These are phyloP conservation scores for Chamaenerion angustifolium DNA, from an alignment of 345 rosid species.

Conservation along the genomic window DNA sequence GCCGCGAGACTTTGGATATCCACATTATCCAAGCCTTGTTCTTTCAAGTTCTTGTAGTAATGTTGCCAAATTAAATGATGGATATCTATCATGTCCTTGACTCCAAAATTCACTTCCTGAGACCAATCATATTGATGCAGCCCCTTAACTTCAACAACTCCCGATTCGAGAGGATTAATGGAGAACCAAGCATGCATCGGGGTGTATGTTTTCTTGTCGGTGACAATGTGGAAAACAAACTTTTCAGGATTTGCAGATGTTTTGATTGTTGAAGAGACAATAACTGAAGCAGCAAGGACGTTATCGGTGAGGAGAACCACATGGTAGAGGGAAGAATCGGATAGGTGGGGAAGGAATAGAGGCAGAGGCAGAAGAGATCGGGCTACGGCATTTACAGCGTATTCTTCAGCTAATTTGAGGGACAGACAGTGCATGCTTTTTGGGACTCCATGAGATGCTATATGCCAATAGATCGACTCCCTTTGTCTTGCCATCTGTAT, in stretches of 20 bases:
- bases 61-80: constrained; percentile 57
- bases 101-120: constrained; percentile 46
- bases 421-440: constrained; percentile 76
- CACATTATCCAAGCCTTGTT: constrained; percentile 29
- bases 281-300: constrained; percentile 86
- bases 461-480: constrained; percentile 74
- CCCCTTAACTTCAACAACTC: constrained; percentile 81
- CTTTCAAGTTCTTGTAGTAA: constrained; percentile 40
- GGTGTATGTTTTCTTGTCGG: constrained; percentile 85
- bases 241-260: constrained; percentile 49
- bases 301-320: constrained; percentile 77
- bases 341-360: constrained; percentile 49
- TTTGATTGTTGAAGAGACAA: constrained; percentile 55
- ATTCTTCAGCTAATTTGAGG: constrained; percentile 77
- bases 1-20: constrained; percentile 33
- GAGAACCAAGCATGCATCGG: constrained; percentile 98
- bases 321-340: constrained; percentile 58
- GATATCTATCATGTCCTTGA: constrained; percentile 60
- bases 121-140: constrained; percentile 93
- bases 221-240: constrained; percentile 74
- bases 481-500: constrained; percentile 62
- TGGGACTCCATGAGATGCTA: constrained; percentile 84
- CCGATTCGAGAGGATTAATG: constrained; percentile 45
- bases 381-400: constrained; percentile 68
- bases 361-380: constrained; percentile 74